Evolutionary conservation across 345 rosid genomes (phyloP), one percentile per base, ranked within the genome.

Genomic region (Gossypium longicalyx): DNA sequence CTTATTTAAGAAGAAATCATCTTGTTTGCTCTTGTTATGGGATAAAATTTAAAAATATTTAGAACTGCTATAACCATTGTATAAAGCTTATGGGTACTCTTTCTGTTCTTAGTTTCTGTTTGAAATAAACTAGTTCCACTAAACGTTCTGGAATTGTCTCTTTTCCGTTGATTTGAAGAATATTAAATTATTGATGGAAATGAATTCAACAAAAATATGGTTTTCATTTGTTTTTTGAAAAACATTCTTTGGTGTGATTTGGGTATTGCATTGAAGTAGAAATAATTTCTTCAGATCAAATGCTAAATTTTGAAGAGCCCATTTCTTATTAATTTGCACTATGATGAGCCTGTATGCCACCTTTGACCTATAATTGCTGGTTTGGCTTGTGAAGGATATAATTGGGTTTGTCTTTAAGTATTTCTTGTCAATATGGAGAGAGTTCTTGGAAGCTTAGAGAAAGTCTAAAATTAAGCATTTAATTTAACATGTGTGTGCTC

Each of bases 271-370:
- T 52, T 51, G 60, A 51, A 51, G 7, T 19, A 29, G 9, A 70
- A 52, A 52, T 51, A 34, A 27, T 70, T 70, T 70, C 73, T 9
- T 70, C 29, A 25, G 47, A 29, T 70, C 52, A 27, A 51, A 27
- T 70, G 60, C 73, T 27, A n/a, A 27, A 51, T 12, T 69, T 27
- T 27, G 16, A 25, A 15, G 44, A 67, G 54, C 38, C 34, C 54
- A 45, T 12, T 12, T 45, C 71, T 22, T 67, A 20, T 45, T 20
- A 20, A 45, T 22, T 67, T 67, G 51, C 52, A 11, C 17, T 44
- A n/a, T 45, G 16, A 43, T 63, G 29, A 67, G 54, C 22, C 17
- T 45, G 7, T 66, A 66, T 67, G 41, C 29, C 56, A 47, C 8
- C 54, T 45, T 20, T 66, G 71, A 15, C 57, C 57, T 15, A 23